Base-by-base conservation (phyloP, 371 early-diverging fungal genomes). In the Mucor saturninus region DNA sequence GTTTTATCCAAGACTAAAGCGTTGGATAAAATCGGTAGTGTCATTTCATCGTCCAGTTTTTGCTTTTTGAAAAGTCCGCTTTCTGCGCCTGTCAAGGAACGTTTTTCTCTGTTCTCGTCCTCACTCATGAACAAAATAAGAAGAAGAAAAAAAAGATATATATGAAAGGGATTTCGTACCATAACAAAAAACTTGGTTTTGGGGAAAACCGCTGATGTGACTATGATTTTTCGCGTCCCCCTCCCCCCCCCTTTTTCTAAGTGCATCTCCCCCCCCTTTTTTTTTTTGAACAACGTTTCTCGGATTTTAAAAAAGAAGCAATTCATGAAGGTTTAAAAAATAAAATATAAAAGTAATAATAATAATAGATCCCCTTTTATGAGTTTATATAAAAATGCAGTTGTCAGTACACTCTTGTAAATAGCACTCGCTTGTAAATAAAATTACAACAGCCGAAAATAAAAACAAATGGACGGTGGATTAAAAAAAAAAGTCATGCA, bases 101-200 rank as follows among this genome's bases (percentile, higher is more conserved):
- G 57, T 35, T 58, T 62, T n/a, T 48, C 15, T 13, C 54, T 54
- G 21, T 42, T 28, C 35, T 61, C 61, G 56, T 56, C 61, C 37
- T 67, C 62, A 42, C 57, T 62, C 67, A 67, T 67, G 37, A 43
- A 42, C 43, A 55, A 4, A 42, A 55, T 31, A 39, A 51, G 15
- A 60, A 60, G 30, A 38, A 30, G 30, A 11, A 30, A 31, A 5
- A 3, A 42, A 52, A 52, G 52, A 21, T 14, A 52, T 31, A 52
- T 40, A 43, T 26, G 56, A 56, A 43, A 43, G 9, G 49, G 43
- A 57, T 45, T 32, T n/a, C 30, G 30, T n/a, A 55, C 28, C 31
- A 29, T 30, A 43, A 56, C 5, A 43, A 43, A 14, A 38, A 38
- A 38, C 11, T 6, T 38, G 39, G 39, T 38, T 38, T 38, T 38